Base-by-base conservation (phyloP, 495 filamentous ascomycete species). In the Haplographium delicatum region DNA sequence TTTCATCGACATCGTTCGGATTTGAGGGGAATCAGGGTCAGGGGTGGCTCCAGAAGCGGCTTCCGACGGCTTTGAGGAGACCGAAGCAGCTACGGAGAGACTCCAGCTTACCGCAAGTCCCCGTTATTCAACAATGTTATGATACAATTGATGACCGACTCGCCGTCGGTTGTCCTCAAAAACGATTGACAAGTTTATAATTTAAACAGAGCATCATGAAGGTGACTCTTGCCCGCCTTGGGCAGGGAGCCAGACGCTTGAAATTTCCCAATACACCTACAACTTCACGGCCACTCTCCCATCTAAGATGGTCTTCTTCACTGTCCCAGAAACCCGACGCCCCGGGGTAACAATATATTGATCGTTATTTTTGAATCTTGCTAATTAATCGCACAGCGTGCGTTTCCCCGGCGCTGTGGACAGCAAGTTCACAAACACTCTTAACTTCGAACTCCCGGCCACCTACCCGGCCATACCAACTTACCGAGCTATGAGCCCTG, bases 381-480 rank as follows among this genome's bases (percentile, higher is more conserved):
- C 23, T 22, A 30, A 25, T 38, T n/a, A 45, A 15, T 26, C 10
- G 10, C 22, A 11, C 25, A 63, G 60, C 56, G 88, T 98, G 34
- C 82, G 83, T 28, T 99, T 99, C 56, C 93, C 93, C 0, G 93
- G 93, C n/a, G 94, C 94, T 0, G 76, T 99, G 23, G 87, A 94
- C 66, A 93, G 86, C 68, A 86, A 88, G 49, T 97, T 99, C 66
- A 95, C 86, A 3, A 82, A 80, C 53, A 68, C 77, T 4, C 82
- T 96, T 64, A 64, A 71, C 19, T 96, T 96, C 67, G 75, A 85
- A 40, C 73, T 79, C 31, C 86, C 91, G 2, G 74, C 76, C 5
- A 73, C 77, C 35, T 62, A 72, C 40, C 70, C 79, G n/a, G 80
- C 82, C 5, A 86, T 91, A 59, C 80, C 85, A 39, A 73, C 78